Conservation (phyloP, 2,329 filamentous ascomycete genomes). For the Xylariaceae sp. region DNA sequence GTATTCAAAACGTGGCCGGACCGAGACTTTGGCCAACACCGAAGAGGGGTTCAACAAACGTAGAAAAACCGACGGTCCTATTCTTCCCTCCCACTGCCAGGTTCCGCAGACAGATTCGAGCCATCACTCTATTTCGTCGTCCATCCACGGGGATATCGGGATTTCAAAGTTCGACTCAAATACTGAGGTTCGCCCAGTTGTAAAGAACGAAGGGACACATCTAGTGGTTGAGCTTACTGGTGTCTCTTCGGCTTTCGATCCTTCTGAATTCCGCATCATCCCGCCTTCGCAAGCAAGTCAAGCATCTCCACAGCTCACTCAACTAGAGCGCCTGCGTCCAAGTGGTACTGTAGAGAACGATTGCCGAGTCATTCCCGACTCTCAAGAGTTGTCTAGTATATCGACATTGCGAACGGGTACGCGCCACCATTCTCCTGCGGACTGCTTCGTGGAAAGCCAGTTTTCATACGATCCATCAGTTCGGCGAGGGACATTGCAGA, state of each 20-base stretch:
- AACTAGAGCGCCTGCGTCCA: slow-evolving; percentile 6
- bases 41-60: slow-evolving; percentile 9
- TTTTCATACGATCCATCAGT: background rate
- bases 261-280: slow-evolving; percentile 20
- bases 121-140: background rate
- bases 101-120: background rate
- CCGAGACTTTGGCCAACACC: background rate
- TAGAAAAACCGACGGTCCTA: slow-evolving; percentile 9
- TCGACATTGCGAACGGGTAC: slow-evolving; percentile 18
- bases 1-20: background rate
- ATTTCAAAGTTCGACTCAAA: background rate
- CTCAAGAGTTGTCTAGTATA: slow-evolving; percentile 27
- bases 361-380: slow-evolving; percentile 30
- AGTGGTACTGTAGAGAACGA: slow-evolving; percentile 5
- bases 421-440: slow-evolving; percentile 9
- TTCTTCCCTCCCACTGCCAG: background rate
- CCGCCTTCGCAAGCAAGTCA: slow-evolving; percentile 17
- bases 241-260: slow-evolving; percentile 14
- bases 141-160: background rate
- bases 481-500: slow-evolving; percentile 3
- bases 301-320: slow-evolving; percentile 14
- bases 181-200: background rate
- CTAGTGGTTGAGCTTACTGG: slow-evolving; percentile 24
- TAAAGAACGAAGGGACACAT: background rate
- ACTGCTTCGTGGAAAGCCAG: slow-evolving; percentile 14